Evolutionary conservation across 352 stramenopile genomes (phyloP).

Genomic region (Pythium phragmitis): DNA sequence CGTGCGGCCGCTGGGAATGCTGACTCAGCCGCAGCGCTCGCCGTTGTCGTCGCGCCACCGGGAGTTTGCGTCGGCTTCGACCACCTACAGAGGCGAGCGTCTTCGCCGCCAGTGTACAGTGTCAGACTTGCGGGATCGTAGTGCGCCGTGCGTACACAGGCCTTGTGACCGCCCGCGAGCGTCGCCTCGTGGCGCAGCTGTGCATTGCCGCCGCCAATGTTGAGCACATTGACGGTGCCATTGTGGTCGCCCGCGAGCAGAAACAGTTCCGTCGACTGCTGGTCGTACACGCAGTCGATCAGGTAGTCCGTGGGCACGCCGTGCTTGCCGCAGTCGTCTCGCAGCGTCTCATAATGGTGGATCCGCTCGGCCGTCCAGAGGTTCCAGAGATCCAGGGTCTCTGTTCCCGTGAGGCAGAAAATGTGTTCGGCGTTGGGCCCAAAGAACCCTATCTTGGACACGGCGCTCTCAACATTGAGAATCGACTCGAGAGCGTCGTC

Average conservation of each 20-base stretch:
- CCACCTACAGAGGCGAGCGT: constrained; percentile 86
- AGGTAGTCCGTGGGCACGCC: constrained; percentile 79
- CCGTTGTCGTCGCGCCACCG: constrained; percentile 17
- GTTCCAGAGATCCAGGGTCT: constrained; percentile 91
- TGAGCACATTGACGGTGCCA: constrained; percentile 72
- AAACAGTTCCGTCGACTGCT: constrained; percentile 64
- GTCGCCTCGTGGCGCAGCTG: constrained; percentile 53
- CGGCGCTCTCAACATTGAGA: constrained; percentile 88
- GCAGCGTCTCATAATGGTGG: constrained; percentile 75
- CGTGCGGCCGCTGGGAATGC: neutral
- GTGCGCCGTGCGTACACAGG: constrained; percentile 78
- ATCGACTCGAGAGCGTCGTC: constrained; percentile 90
- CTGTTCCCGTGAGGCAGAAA: constrained; percentile 83
- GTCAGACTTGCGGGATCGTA: constrained; percentile 51
- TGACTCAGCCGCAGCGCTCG: neutral
- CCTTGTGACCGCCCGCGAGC: constrained; percentile 75
- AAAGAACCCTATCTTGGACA: constrained; percentile 89
- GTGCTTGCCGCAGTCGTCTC: constrained; percentile 70
- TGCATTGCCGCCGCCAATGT: constrained; percentile 51
- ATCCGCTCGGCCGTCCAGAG: constrained; percentile 77
- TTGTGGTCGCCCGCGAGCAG: constrained; percentile 77
- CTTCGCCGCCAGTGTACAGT: constrained; percentile 85
- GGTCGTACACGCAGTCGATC: constrained; percentile 86
- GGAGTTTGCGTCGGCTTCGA: constrained; percentile 22
- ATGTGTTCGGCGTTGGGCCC: constrained; percentile 78